phyloP scores from a whole-genome alignment of 225 moss, liverwort and hornwort species.

The Neckera pumila region DNA sequence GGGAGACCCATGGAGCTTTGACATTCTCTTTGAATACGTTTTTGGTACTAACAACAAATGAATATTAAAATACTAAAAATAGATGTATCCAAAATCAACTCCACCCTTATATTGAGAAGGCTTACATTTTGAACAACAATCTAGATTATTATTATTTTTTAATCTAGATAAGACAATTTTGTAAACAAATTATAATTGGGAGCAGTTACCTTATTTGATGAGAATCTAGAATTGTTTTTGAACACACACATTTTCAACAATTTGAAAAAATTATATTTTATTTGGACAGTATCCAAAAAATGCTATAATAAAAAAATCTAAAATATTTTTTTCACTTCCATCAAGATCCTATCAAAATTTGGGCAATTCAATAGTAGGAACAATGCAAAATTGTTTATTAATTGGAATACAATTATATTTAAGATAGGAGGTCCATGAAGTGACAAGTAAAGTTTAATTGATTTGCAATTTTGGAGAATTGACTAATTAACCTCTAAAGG shows the following conservation, averaged over 20 bases:
- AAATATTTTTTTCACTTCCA: background rate
- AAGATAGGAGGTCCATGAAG: background rate
- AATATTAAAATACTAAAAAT: background rate
- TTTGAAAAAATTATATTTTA: background rate
- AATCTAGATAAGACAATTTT: background rate
- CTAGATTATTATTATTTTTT: background rate
- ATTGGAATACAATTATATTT: background rate
- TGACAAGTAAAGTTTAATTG: accelerated
- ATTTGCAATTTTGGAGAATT: accelerated
- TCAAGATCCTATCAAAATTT: background rate
- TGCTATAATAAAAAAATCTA: background rate
- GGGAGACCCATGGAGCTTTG: accelerated
- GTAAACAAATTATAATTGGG: accelerated
- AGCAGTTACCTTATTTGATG: background rate
- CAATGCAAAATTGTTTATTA: background rate
- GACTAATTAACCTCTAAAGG: background rate
- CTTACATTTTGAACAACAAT: background rate
- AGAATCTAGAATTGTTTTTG: background rate
- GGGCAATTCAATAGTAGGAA: background rate
- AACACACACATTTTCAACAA: background rate
- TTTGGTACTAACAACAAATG: background rate
- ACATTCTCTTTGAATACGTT: background rate
- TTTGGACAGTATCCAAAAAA: background rate
- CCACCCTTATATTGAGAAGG: background rate
- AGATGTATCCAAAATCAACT: background rate